These are phyloP conservation scores for Dothiorella sarmentorum DNA, from an alignment of 2,329 filamentous ascomycete species.

Conservation along the genomic window DNA sequence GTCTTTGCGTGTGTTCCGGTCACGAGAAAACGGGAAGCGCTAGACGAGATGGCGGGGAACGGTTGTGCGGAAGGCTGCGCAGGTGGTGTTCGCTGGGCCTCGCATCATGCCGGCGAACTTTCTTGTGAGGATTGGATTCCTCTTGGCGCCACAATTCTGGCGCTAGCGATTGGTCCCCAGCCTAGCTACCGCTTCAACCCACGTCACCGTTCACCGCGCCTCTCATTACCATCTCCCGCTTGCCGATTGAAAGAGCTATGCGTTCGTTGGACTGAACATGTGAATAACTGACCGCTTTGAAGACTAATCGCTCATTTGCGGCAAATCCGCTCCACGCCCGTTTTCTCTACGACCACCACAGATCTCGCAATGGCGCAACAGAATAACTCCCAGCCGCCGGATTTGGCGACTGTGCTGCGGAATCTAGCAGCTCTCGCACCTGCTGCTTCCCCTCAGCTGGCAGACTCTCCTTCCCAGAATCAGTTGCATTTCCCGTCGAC, in stretches of 20 bases:
- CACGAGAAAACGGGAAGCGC: neutral
- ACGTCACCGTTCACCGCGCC: neutral
- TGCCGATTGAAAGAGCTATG: neutral
- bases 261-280: neutral
- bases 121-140: constrained; percentile 16
- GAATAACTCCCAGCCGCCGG: constrained; percentile 24
- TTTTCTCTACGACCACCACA: neutral
- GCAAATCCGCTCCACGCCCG: neutral
- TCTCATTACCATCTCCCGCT: no score
- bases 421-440: constrained; percentile 32
- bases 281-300: neutral
- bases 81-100: constrained; percentile 2
- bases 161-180: neutral
- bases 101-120: constrained; percentile 15
- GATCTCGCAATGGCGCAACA: constrained; percentile 31
- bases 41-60: neutral
- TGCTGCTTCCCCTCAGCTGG: neutral
- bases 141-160: neutral
- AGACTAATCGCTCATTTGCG: neutral
- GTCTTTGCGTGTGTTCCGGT: neutral
- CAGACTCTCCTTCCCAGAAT: neutral
- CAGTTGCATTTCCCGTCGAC: neutral
- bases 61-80: constrained; percentile 9
- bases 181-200: no score
- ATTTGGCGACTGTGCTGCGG: constrained; percentile 34